Evolutionary conservation across 441 rosid species (phyloP).

Genomic region (Populus tomentosa): DNA sequence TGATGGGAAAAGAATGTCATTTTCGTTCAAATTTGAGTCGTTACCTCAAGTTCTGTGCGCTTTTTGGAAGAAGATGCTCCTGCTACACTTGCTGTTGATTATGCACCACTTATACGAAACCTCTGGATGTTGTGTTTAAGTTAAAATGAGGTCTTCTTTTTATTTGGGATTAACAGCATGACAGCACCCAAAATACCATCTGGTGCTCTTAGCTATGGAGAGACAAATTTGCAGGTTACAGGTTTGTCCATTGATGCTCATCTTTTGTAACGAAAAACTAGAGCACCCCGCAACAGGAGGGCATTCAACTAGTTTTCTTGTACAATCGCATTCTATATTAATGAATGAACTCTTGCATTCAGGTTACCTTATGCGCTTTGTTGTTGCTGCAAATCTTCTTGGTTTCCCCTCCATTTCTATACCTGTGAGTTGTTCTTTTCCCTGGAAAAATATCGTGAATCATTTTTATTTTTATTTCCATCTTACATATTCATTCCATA

Average conservation of each 20-base stretch:
- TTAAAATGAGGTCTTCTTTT: constrained; percentile 5
- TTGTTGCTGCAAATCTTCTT: constrained; percentile 60
- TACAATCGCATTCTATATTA: too few relatives aligned
- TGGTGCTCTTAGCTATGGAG: constrained; percentile 40
- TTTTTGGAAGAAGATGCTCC: constrained; percentile 1
- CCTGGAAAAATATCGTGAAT: neutral
- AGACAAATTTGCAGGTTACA: constrained; percentile 67
- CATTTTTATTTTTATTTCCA: neutral
- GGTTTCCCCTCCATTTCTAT: constrained; percentile 62
- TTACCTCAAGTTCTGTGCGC: neutral
- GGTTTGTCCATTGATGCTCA: constrained; percentile 31
- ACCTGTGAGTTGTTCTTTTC: constrained; percentile 48
- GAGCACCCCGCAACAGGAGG: neutral
- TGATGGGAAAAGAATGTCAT: neutral
- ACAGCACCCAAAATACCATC: constrained; percentile 80
- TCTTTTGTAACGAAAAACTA: neutral
- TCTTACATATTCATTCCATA: neutral
- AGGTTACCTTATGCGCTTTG: constrained; percentile 76
- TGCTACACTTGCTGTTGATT: neutral
- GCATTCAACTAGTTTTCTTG: neutral
- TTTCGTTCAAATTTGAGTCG: neutral
- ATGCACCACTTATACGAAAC: neutral
- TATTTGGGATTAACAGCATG: constrained; percentile 50
- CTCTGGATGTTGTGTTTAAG: constrained; percentile 1
- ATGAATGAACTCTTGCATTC: constrained; percentile 29